A percentile compares a stretch with the other conserved stretches of the same genome.
Evolutionary conservation across 306 rosid genomes (phyloP).

Genomic region (Prosopis cineraria): DNA sequence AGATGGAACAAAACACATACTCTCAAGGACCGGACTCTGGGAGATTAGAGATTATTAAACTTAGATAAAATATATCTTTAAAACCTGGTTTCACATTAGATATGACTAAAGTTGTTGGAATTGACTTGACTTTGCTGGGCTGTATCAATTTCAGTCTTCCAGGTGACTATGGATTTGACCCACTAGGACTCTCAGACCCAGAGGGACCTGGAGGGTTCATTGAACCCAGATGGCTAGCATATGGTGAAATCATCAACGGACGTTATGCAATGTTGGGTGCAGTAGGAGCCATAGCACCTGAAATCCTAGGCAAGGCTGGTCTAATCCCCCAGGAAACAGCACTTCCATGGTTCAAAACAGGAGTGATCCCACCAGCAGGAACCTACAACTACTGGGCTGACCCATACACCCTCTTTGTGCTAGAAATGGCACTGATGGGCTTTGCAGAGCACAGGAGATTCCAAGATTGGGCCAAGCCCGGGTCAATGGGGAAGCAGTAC

Average conservation of each 20-base stretch:
- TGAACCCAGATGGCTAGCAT: conserved; percentile 93
- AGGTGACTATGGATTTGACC: conserved; percentile 94
- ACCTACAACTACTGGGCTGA: conserved; percentile 96
- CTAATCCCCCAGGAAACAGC: conserved; percentile 87
- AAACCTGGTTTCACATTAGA: not conserved
- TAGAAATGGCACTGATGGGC: conserved; percentile 86
- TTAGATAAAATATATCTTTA: not conserved
- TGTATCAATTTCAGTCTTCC: conserved; percentile 63
- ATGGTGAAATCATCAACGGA: conserved; percentile 89
- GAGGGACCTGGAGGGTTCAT: conserved; percentile 98
- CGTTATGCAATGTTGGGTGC: conserved; percentile 91
- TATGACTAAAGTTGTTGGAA: not conserved
- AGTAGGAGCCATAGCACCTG: conserved; percentile 84
- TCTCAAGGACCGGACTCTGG: not conserved
- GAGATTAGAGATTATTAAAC: not conserved
- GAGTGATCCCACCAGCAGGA: conserved; percentile 92
- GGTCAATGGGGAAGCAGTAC: conserved; percentile 86
- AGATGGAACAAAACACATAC: not conserved
- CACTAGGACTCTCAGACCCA: conserved; percentile 95
- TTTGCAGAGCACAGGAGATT: conserved; percentile 94
- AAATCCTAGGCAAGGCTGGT: conserved; percentile 73
- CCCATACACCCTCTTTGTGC: conserved; percentile 78
- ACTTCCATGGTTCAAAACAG: conserved; percentile 94
- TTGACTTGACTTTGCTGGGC: conserved; percentile 36
- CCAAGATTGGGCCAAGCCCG: conserved; percentile 89